These are phyloP conservation scores for Triticum dicoccoides DNA, from an alignment of 176 grass and related monocot genomes.

Conservation along the genomic window DNA sequence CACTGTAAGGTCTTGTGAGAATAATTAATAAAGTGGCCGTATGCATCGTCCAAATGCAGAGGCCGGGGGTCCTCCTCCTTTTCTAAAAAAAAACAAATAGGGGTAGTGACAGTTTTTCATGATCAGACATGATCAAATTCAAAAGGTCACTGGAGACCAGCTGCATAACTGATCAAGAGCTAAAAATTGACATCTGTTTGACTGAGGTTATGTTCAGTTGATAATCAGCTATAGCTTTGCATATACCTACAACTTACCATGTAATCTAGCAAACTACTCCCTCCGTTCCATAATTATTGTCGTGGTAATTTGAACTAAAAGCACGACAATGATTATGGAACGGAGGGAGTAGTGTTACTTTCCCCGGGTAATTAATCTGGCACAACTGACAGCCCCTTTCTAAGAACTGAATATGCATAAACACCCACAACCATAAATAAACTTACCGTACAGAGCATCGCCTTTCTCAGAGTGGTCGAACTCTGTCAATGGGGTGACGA, in stretches of 20 bases:
- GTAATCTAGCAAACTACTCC: too few relatives aligned
- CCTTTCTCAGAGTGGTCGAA: slow-evolving; percentile 97
- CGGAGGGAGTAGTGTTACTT: background rate
- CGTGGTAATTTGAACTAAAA: too few relatives aligned
- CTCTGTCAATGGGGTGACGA: slow-evolving; percentile 53
- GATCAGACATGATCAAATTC: background rate
- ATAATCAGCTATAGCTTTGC: too few relatives aligned
- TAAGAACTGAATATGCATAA: background rate
- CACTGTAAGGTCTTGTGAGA: too few relatives aligned
- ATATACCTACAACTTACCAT: too few relatives aligned
- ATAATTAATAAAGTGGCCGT: too few relatives aligned
- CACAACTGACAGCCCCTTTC: background rate
- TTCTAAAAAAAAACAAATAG: too few relatives aligned
- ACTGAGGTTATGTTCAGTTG: background rate
- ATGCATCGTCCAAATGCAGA: too few relatives aligned
- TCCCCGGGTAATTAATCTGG: background rate
- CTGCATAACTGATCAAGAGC: background rate
- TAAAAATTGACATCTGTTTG: too few relatives aligned
- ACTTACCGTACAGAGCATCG: slow-evolving; percentile 78
- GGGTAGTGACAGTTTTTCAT: background rate
- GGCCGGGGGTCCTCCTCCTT: too few relatives aligned
- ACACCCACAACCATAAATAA: background rate
- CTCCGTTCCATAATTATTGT: too few relatives aligned
- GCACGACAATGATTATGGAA: too few relatives aligned
- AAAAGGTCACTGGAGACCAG: background rate